Conservation (phyloP, 2,329 filamentous ascomycete genomes). For the Thielaviopsis musarum region DNA sequence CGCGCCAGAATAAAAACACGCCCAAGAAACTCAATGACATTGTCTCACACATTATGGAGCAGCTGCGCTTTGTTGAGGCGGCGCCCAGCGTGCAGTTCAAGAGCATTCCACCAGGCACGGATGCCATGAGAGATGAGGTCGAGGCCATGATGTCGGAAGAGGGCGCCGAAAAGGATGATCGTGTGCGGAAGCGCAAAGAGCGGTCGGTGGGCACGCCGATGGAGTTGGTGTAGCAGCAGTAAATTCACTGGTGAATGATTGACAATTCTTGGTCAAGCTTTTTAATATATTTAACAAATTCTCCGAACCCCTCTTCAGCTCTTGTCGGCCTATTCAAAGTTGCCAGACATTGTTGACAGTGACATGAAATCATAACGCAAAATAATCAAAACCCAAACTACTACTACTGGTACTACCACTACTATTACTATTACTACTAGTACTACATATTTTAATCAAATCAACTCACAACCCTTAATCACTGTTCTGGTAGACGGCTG, state of each 20-base stretch:
- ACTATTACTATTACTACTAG: background rate
- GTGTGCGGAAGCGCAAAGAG: constrained; percentile 34
- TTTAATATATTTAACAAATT: background rate
- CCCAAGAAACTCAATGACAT: constrained; percentile 60
- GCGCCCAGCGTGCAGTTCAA: constrained; percentile 80
- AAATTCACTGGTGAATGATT: background rate
- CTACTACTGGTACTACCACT: background rate
- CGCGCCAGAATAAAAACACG: constrained; percentile 61
- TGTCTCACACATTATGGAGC: constrained; percentile 63
- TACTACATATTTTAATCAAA: background rate
- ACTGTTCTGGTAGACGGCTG: constrained; percentile 8
- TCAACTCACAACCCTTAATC: background rate
- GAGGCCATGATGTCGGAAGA: constrained; percentile 52
- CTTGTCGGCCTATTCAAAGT: too few relatives aligned
- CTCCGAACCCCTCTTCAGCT: background rate
- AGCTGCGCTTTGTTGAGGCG: constrained; percentile 67
- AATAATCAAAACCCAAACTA: background rate
- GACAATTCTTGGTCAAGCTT: background rate
- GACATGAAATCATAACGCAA: background rate
- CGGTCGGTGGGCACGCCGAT: constrained; percentile 39
- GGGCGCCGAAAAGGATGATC: constrained; percentile 39
- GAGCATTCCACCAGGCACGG: constrained; percentile 61
- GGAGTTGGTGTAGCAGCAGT: constrained; percentile 24
- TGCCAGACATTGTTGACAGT: background rate
- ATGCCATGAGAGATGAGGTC: constrained; percentile 49